Base-by-base conservation (phyloP, 164 flowering plant genomes). In the Annona squamosa region DNA sequence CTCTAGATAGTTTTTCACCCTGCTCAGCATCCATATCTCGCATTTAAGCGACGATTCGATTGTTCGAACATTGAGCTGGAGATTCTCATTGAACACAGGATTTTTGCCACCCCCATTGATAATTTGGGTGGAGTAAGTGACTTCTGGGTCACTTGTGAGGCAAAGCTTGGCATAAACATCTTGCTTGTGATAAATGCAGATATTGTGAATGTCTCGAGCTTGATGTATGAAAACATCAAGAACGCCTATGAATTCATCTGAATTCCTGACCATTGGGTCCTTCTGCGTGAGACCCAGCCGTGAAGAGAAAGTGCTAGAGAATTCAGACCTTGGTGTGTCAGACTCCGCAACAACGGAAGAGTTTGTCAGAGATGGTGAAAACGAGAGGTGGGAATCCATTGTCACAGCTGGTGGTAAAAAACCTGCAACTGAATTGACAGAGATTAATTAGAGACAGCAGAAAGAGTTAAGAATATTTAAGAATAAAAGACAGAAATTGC, bases 151-250 rank as follows among this genome's bases (percentile, higher is more conserved):
- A 76, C 84, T 86, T 17, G 97, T 88, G 68, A 93, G 84, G 75
- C 85, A 91, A 71, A 93, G 77, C 87, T 91, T 96, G n/a, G 99
- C 97, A 82, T 93, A 95, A 46, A 93, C 98, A 87, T 95, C 99
- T 82, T 95, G 99, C 74, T 95, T 93, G 56, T 95, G 97, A 83
- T 95, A 95, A 74, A 95, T 95, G 87, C 98, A 95, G 74, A 95
- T 89, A 88, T 95, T 95, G 44, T 93, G 97, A 71, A 95, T 88
- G 78, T 93, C 97, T 77, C 97, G 86, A 4, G 99, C 99, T 70
- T 89, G 93, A 72, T 95, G 92, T 43, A 95, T 74, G 77, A 73
- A 87, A 72, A 95, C 97, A 48, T 95, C 91, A 67, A 95, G 85
- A 75, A 82, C 82, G 62, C 93, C 97, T 65, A 90, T 67, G 74